Evolutionary conservation across 495 filamentous ascomycete genomes (phyloP).

Genomic region (Jackrogersella minutella): DNA sequence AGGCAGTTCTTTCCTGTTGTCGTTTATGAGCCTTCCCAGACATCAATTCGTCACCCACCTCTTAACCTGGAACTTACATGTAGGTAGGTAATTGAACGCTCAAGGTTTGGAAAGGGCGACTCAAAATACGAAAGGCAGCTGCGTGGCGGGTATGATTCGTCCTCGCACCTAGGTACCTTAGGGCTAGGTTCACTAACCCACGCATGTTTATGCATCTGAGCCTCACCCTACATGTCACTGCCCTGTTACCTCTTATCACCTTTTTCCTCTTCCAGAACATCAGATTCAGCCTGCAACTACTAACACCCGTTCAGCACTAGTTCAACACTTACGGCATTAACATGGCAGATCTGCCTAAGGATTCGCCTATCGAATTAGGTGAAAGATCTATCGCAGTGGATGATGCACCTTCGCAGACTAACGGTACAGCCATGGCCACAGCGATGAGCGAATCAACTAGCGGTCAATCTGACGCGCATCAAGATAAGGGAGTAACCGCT

Average conservation of each 20-base stretch:
- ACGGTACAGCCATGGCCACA: conserved; percentile 1
- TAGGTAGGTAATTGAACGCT: no score
- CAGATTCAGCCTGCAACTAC: conserved; percentile 8
- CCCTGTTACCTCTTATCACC: conserved; percentile 6
- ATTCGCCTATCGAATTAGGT: conserved; percentile 14
- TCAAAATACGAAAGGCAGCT: background rate
- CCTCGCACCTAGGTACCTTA: background rate
- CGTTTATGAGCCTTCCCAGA: no score
- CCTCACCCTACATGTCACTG: conserved; percentile 30
- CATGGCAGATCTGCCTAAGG: conserved; percentile 33
- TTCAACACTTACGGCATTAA: conserved; percentile 1
- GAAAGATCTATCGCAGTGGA: conserved; percentile 13
- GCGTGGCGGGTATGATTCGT: background rate
- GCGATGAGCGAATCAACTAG: conserved; percentile 11
- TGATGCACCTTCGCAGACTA: conserved; percentile 8
- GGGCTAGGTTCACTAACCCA: no score
- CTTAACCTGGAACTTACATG: no score
- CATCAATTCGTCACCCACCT: background rate
- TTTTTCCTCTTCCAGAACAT: conserved; percentile 1
- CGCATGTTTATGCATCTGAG: conserved; percentile 26
- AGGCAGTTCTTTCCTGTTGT: background rate
- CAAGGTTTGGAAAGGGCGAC: conserved; percentile 8
- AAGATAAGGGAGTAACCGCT: background rate
- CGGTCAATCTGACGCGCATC: conserved; percentile 26
- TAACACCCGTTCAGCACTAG: conserved; percentile 17